These are phyloP conservation scores for Nemania diffusa DNA, from an alignment of 2,329 filamentous ascomycete species.

Conservation along the genomic window DNA sequence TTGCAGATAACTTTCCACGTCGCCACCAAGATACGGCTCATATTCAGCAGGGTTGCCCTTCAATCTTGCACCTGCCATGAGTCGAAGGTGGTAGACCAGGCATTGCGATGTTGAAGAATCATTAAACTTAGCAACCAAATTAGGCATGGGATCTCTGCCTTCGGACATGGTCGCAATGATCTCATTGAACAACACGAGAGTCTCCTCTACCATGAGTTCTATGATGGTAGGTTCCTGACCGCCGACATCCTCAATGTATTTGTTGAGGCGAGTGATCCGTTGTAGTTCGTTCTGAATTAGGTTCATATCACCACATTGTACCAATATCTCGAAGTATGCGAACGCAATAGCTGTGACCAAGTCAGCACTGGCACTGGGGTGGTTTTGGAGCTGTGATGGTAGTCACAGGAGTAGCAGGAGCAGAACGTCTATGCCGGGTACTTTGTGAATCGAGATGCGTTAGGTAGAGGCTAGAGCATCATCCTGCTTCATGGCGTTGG, in stretches of 20 bases:
- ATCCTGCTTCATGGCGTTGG: slow-evolving; percentile 21
- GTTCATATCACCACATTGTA: slow-evolving; percentile 71
- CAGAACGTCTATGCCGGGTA: slow-evolving; percentile 22
- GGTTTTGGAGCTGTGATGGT: not conserved
- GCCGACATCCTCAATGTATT: slow-evolving; percentile 75
- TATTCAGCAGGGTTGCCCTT: slow-evolving; percentile 78
- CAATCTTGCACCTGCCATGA: slow-evolving; percentile 86
- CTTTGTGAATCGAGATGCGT: slow-evolving; percentile 24
- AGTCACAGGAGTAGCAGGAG: slow-evolving; percentile 19
- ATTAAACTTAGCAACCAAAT: slow-evolving; percentile 78
- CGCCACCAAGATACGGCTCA: slow-evolving; percentile 74
- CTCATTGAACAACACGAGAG: slow-evolving; percentile 72
- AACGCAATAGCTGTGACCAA: slow-evolving; percentile 80
- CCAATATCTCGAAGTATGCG: slow-evolving; percentile 88
- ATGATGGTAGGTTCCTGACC: slow-evolving; percentile 76
- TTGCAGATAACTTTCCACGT: slow-evolving; percentile 69
- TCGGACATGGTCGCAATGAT: slow-evolving; percentile 69
- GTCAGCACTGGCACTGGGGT: slow-evolving; percentile 13
- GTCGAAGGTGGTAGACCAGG: slow-evolving; percentile 86
- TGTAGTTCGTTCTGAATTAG: slow-evolving; percentile 76
- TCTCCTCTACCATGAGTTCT: slow-evolving; percentile 86
- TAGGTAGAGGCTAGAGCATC: slow-evolving; percentile 34
- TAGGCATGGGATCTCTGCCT: slow-evolving; percentile 63
- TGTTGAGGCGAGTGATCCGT: slow-evolving; percentile 77
- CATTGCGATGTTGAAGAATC: slow-evolving; percentile 72